Base-by-base conservation (phyloP, 1,139 yeast genomes). In the Spencermartinsiella ligniputridi region DNA sequence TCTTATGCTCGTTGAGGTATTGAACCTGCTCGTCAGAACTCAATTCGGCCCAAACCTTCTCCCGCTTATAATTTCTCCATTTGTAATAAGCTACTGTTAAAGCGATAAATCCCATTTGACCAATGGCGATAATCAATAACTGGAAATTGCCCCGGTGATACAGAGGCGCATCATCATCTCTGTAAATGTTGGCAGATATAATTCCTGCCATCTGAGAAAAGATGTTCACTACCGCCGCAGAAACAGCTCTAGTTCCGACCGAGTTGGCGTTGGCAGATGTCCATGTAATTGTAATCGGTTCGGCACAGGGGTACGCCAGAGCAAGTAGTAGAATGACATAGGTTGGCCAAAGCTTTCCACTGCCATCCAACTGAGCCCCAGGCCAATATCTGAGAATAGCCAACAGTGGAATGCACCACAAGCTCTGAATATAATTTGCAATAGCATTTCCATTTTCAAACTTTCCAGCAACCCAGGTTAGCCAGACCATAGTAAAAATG, bases 161-260 rank as follows among this genome's bases (percentile, higher is more conserved):
- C 18, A 66, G 55, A 0, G 88, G 88, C 32, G 69, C 70, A 55
- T 82, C 88, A 41, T 71, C 72, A 1, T 62, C 59, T 44, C 79
- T 67, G 61, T 81, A 81, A 18, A 80, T 69, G 53, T 79, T 75
- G 18, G 75, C 64, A 1, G 75, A 67, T 3, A 72, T 64, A 42
- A 81, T 73, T 35, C 66, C 60, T 1, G 81, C 81, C 2, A 75
- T 61, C 57, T 81, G 88, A 1, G 76, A 80, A 52, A 70, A 70
- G 66, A 81, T 78, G 56, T 81, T 81, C 61, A 78, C 79, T 33
- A 80, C 49, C 0, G 87, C 81, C 1, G 83, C 73, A 21, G 79
- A 69, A 5, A 81, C 74, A 0, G 85, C 75, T 51, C 88, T 68
- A 3, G 76, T 68, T 30, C 79, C 64, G 22, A 81, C 79, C 25